Base-by-base conservation (phyloP, 2,329 filamentous ascomycete species). In the Thelonectria blattea region DNA sequence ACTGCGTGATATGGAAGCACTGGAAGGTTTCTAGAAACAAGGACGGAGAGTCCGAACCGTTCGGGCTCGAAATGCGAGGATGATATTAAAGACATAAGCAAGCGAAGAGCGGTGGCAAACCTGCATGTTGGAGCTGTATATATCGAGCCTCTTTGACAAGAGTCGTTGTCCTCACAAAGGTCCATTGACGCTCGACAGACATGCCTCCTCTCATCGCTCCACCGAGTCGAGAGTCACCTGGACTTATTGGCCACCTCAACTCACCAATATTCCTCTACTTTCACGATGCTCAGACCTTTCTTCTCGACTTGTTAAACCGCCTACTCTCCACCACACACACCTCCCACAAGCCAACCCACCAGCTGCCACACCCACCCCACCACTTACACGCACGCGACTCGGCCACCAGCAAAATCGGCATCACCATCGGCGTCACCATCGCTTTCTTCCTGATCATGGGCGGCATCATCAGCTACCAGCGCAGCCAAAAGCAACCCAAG, bases 351-450 rank as follows among this genome's bases (percentile, higher is more conserved):
- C 24, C 24, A 41, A 8, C n/a, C 15, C 50, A 42, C 20, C 11
- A 12, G 41, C 9, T 15, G 15, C 30, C 45, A 27, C 24, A 17
- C 22, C 22, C 22, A 27, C 45, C 14, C 5, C 32, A 43, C 52
- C 52, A 22, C 27, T 34, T 55, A 14, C 56, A 56, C 22, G 51
- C 56, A 17, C 56, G 60, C 20, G 46, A 52, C n/a, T 10, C 47
- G 8, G 12, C 47, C 34, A 34, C 32, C 17, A 50, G 32, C 22
- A 52, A 32, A n/a, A 37, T 62, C 17, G 60, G 60, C 1, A 27
- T 62, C 5, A 32, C 52, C 1, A 41, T 56, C 7, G 60, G 60
- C 12, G 6, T 54, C 18, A 41, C 49, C 6, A 8, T 62, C 4
- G 2, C 34, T 6, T 50, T 60, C 11, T 27, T 49, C 17, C 3